Evolutionary conservation across 2,329 filamentous ascomycete genomes (phyloP), one percentile per base, ranked within the genome.

Genomic region (Phialophora tarda): DNA sequence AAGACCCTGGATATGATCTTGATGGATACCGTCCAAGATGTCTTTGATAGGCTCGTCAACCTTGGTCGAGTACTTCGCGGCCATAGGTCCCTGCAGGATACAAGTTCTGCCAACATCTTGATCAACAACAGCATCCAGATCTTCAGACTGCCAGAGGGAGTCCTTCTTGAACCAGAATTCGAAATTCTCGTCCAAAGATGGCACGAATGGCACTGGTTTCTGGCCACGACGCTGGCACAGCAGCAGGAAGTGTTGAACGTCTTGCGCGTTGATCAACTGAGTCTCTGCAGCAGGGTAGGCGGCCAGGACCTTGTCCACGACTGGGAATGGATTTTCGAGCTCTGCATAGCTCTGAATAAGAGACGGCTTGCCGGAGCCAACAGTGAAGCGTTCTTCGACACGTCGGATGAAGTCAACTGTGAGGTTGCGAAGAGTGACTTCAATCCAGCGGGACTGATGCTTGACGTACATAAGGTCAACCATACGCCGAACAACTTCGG

Each of bases 161-260:
- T 99, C 95, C 84, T 99, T 99, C 88, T 99, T 99, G 89, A 99
- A 99, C 84, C 92, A 99, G 82, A 96, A 97, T 77, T 99, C 95
- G 72, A 99, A 99, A 77, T 94, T 97, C 70, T 96, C 93, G 74
- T 99, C 95, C 24, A 99, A 85, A n/a, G 91, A 85, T 4, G 95
- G 95, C 32, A 99, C 93, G 77, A 99, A 99, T 0, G 94, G 95
- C 30, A 96, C 91, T 2, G 95, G 95, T 85, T 99, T 99, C 83
- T 99, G 95, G 48, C 90, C 90, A 56, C 91, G 91, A 44, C 93
- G 89, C 81, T 95, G 89, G 84, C 93, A 98, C 51, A 99, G 88
- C 38, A 96, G 85, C 62, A 99, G 81, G 85, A 99, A 98, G 81
- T 98, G 91, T 81, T 99, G 95, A 10, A 97, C 93, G 81, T 99